Percentiles rank a stretch among this genome's conserved stretches.
Evolutionary conservation across 1,284 basidiomycete genomes (phyloP).

Genomic region (Megacollybia platyphylla): DNA sequence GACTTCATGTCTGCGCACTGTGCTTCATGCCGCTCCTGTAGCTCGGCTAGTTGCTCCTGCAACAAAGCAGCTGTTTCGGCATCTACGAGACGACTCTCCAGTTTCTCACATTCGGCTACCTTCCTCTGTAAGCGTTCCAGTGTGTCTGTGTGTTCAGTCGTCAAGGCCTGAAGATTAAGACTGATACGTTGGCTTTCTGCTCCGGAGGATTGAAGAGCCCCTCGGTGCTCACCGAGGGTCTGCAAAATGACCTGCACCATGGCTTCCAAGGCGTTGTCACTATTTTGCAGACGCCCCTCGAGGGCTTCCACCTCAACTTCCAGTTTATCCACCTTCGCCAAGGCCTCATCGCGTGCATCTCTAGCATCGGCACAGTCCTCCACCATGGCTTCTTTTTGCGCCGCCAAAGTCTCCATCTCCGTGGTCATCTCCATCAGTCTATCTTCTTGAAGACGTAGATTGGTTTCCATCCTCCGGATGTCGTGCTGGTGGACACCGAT

Average conservation of each 20-base stretch:
- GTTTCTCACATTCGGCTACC: constrained; percentile 1
- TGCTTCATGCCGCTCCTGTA: constrained; percentile 7
- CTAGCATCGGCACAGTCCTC: constrained; percentile 67
- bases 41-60: constrained; percentile 2
- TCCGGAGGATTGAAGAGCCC: constrained; percentile 11
- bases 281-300: constrained; percentile 20
- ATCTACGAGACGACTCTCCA: constrained; percentile 1
- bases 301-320: constrained; percentile 34
- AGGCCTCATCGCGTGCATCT: constrained; percentile 51
- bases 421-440: constrained; percentile 49
- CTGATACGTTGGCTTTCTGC: constrained; percentile 3
- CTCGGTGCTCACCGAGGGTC: constrained; percentile 14
- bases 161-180: neutral
- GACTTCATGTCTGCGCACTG: constrained; percentile 7
- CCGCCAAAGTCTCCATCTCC: constrained; percentile 50
- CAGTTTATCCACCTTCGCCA: constrained; percentile 38
- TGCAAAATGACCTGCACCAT: constrained; percentile 23
- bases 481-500: constrained; percentile 67
- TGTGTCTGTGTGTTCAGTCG: neutral
- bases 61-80: constrained; percentile 10
- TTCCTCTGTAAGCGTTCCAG: constrained; percentile 1
- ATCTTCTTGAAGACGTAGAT: constrained; percentile 59
- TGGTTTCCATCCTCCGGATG: constrained; percentile 58
- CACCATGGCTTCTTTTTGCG: constrained; percentile 65
- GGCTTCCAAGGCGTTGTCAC: constrained; percentile 17